Evolutionary conservation across 371 early-diverging fungal genomes (phyloP).

Genomic region (Mucor circinelloides): DNA sequence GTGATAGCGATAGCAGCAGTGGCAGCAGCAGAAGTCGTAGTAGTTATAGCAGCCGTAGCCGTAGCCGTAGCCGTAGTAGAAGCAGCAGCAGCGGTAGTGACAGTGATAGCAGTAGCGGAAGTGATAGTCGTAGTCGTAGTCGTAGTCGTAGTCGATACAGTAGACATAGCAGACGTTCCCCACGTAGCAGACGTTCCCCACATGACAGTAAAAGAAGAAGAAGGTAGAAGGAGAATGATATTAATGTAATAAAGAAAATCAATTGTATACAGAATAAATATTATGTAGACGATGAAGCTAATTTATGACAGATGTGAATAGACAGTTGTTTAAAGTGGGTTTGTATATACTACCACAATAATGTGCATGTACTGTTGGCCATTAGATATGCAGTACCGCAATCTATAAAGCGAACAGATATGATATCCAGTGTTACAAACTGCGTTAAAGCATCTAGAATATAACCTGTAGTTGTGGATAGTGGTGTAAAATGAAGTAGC

Average conservation of each 20-base stretch:
- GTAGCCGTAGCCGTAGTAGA: not conserved
- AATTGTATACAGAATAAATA: not conserved
- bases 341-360: too few relatives aligned
- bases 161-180: not conserved
- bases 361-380: too few relatives aligned
- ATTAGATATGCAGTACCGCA: too few relatives aligned
- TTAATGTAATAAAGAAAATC: not conserved
- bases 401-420: too few relatives aligned
- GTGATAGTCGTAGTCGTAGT: not conserved
- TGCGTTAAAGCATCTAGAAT: too few relatives aligned
- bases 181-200: not conserved
- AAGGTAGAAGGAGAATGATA: not conserved
- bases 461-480: too few relatives aligned
- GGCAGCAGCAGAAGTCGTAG: conserved; percentile 17
- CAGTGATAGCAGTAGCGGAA: not conserved
- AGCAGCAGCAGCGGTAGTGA: not conserved
- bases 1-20: conserved; percentile 17
- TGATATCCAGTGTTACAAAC: too few relatives aligned
- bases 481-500: too few relatives aligned
- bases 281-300: too few relatives aligned
- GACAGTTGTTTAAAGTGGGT: too few relatives aligned
- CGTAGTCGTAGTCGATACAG: not conserved
- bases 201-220: not conserved
- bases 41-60: conserved; percentile 10
- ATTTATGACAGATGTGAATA: too few relatives aligned